phyloP scores from a whole-genome alignment of 2,329 filamentous ascomycete species.

The Penicillium decumbens region DNA sequence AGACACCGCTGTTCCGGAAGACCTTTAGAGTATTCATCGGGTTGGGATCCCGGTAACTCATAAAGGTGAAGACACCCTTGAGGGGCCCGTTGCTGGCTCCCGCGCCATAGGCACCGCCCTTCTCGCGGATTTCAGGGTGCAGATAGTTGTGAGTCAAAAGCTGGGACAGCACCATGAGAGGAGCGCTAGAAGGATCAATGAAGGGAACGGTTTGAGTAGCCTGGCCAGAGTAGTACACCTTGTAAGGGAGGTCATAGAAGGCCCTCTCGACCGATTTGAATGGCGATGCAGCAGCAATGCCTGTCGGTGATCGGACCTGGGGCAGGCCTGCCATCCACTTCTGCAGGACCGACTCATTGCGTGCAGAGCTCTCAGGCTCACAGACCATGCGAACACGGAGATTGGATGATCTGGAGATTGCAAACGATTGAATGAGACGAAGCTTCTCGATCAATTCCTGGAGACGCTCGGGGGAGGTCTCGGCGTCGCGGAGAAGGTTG shows the following conservation, averaged over 20 bases:
- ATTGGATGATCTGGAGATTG: slow-evolving; percentile 61
- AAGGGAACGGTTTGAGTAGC: slow-evolving; percentile 82
- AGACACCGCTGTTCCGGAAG: slow-evolving; percentile 75
- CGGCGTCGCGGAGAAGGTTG: slow-evolving; percentile 63
- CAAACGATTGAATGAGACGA: slow-evolving; percentile 76
- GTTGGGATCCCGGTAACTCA: slow-evolving; percentile 95
- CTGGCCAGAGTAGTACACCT: slow-evolving; percentile 89
- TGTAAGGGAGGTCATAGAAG: slow-evolving; percentile 92
- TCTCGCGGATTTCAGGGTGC: slow-evolving; percentile 95
- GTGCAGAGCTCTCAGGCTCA: slow-evolving; percentile 63
- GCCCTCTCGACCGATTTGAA: slow-evolving; percentile 56
- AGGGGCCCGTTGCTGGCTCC: slow-evolving; percentile 77
- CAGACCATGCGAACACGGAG: slow-evolving; percentile 84
- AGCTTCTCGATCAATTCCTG: slow-evolving; percentile 74
- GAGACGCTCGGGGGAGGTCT: slow-evolving; percentile 64
- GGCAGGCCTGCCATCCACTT: slow-evolving; percentile 65
- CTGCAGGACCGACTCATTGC: slow-evolving; percentile 67
- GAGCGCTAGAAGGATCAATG: slow-evolving; percentile 66
- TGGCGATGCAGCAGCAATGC: slow-evolving; percentile 21
- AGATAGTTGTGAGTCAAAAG: slow-evolving; percentile 94
- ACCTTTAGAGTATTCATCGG: slow-evolving; percentile 81
- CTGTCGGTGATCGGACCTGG: slow-evolving; percentile 38
- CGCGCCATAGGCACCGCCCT: slow-evolving; percentile 92
- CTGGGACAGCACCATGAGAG: slow-evolving; percentile 83
- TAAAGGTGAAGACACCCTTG: slow-evolving; percentile 86